These are phyloP conservation scores for Myxozyma geophila DNA, from an alignment of 805 yeast species.

Conservation along the genomic window DNA sequence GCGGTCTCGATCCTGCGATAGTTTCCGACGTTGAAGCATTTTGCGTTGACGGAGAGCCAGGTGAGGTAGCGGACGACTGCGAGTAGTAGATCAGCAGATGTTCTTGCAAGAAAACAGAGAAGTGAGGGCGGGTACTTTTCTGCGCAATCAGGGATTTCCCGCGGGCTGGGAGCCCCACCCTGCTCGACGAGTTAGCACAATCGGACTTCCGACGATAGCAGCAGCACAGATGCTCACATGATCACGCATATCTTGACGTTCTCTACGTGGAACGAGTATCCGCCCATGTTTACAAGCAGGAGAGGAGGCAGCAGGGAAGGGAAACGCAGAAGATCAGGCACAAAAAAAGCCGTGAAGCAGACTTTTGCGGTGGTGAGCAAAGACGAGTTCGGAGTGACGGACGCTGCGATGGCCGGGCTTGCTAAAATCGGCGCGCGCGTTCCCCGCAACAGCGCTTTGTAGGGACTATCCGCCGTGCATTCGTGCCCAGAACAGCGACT, in stretches of 20 bases:
- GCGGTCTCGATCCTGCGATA: slow-evolving; percentile 71
- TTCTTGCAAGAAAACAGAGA: background rate
- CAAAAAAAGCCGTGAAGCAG: background rate
- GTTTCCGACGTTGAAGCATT: slow-evolving; percentile 86
- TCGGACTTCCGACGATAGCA: background rate
- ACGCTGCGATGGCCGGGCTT: too few relatives aligned
- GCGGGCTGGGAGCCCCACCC: slow-evolving; percentile 58
- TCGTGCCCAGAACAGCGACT: too few relatives aligned
- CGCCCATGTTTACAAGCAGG: slow-evolving; percentile 6
- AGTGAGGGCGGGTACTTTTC: slow-evolving; percentile 53
- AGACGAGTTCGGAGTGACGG: too few relatives aligned
- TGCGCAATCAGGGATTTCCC: slow-evolving; percentile 95
- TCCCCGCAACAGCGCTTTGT: too few relatives aligned
- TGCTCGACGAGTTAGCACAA: slow-evolving; percentile 5
- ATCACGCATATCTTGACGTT: slow-evolving; percentile 82
- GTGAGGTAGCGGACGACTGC: slow-evolving; percentile 82
- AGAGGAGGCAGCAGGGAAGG: background rate
- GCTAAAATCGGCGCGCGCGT: too few relatives aligned
- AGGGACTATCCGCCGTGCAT: too few relatives aligned
- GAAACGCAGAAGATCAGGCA: background rate
- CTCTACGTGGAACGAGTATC: slow-evolving; percentile 51
- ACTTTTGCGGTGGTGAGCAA: too few relatives aligned
- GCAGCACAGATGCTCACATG: slow-evolving; percentile 46
- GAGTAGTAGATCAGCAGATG: background rate
- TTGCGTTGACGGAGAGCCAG: slow-evolving; percentile 88